Conservation (phyloP, 768 basidiomycete species). For the Russula lepida region DNA sequence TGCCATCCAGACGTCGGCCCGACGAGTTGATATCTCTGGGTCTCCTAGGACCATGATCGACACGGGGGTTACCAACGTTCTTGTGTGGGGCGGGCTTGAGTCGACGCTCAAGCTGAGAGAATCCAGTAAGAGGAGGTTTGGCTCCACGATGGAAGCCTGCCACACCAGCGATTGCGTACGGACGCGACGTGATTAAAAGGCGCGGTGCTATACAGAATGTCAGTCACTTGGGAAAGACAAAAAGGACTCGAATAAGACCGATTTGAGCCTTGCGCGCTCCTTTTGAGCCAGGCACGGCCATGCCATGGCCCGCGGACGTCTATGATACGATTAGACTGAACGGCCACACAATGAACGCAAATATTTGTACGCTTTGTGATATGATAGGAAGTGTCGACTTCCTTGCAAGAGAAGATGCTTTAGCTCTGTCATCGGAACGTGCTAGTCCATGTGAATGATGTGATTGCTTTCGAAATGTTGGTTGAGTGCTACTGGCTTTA, state of each 20-base stretch:
- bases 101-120: not conserved
- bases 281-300: not conserved
- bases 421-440: not conserved
- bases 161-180: conserved; percentile 10
- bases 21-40: not conserved
- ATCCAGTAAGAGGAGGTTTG: not conserved
- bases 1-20: not conserved
- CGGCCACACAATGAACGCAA: not conserved
- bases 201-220: not conserved
- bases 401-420: not conserved
- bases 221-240: not conserved
- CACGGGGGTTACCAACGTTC: not conserved
- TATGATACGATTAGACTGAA: conserved; percentile 1
- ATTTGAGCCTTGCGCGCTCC: not conserved
- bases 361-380: not conserved
- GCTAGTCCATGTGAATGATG: not conserved
- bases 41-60: not conserved
- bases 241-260: not conserved
- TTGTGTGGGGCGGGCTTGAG: conserved; percentile 9
- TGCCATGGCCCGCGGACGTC: not conserved
- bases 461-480: conserved; percentile 7
- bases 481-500: not conserved
- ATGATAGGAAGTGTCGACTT: not conserved
- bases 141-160: conserved; percentile 11
- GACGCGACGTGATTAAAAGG: conserved; percentile 4